Evolutionary conservation across 208 protist genomes (phyloP).

Genomic region (Blastocrithidia nonstop): DNA sequence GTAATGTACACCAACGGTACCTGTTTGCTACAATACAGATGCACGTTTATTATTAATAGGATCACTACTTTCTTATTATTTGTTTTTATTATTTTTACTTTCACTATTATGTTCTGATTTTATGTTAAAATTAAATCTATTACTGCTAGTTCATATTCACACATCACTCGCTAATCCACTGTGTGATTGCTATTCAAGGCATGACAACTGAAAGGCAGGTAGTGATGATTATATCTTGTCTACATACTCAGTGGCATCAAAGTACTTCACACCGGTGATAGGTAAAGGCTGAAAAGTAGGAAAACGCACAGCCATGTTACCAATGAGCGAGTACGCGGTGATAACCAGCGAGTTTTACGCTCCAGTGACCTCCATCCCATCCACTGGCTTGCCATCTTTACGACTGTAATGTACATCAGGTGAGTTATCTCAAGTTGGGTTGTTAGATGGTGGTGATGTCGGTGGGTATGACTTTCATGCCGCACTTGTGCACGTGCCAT

Average conservation of each 20-base stretch:
- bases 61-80: no score
- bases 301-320: conserved; percentile 68
- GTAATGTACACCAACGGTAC: conserved; percentile 43
- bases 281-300: conserved; percentile 62
- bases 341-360: conserved; percentile 47
- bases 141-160: no score
- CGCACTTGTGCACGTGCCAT: conserved; percentile 44
- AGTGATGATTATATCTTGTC: conserved; percentile 25
- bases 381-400: conserved; percentile 32
- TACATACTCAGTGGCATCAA: conserved; percentile 38
- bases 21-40: no score
- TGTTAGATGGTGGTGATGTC: no score
- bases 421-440: conserved; percentile 69
- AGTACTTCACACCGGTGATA: conserved; percentile 17
- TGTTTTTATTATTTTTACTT: no score
- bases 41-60: no score
- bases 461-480: conserved; percentile 57
- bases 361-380: conserved; percentile 43
- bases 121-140: no score
- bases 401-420: conserved; percentile 22
- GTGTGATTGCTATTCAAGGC: no score
- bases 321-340: conserved; percentile 46
- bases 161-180: no score
- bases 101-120: no score
- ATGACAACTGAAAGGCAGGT: no score